These are phyloP conservation scores for Clavispora carvajalis DNA, from an alignment of 805 yeast species.

Conservation along the genomic window DNA sequence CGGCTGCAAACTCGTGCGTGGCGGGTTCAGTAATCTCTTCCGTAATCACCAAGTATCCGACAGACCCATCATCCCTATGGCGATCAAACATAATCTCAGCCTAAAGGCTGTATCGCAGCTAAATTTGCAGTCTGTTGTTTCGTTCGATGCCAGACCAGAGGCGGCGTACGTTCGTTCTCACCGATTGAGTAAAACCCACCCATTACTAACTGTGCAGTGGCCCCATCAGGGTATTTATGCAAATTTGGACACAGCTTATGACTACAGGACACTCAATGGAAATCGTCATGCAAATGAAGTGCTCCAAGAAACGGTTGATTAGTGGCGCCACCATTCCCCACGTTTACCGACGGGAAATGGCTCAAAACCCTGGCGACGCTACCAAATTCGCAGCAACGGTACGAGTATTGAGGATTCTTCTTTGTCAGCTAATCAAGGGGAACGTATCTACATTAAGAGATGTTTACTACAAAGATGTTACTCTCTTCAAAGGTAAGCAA, in stretches of 20 bases:
- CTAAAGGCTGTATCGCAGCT: not conserved
- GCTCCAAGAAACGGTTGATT: not conserved
- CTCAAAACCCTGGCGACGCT: slow-evolving; percentile 8
- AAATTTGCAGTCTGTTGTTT: not conserved
- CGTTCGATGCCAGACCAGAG: not conserved
- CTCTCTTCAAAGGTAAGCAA: slow-evolving; percentile 12
- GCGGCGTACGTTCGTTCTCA: not conserved
- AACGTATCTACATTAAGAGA: slow-evolving; percentile 12
- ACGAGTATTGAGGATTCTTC: slow-evolving; percentile 6
- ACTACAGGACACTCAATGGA: not conserved
- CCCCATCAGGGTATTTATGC: not conserved
- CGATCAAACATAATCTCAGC: not conserved
- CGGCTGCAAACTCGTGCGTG: not conserved
- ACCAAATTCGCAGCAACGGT: slow-evolving; percentile 7
- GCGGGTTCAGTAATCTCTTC: no score
- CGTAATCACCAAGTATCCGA: no score
- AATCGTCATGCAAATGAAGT: not conserved
- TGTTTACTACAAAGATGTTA: slow-evolving; percentile 13
- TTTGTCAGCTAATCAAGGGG: slow-evolving; percentile 4
- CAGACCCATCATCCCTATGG: not conserved
- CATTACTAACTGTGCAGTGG: not conserved
- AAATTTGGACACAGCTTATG: not conserved
- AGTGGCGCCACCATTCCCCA: not conserved
- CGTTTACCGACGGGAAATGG: slow-evolving; percentile 4
- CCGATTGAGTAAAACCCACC: no score